A percentile compares a stretch with the other conserved stretches of the same genome.
phyloP scores from a whole-genome alignment of 768 basidiomycete genomes.

The Suillus tomentosus region DNA sequence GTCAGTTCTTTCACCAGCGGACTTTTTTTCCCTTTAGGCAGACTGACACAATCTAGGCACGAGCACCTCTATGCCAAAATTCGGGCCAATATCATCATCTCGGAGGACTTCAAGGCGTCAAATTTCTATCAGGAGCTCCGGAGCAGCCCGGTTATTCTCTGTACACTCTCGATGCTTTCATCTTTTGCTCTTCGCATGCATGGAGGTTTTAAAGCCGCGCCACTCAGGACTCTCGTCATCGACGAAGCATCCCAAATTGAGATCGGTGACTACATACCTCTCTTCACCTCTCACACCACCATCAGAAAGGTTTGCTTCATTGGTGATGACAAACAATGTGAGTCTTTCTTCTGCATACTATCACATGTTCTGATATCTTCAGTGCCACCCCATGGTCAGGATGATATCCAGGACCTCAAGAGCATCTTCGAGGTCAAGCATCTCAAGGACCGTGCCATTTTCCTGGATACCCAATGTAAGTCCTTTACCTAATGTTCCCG shows the following conservation, averaged over 20 bases:
- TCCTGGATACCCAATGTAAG: conserved; percentile 79
- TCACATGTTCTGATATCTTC: conserved; percentile 26
- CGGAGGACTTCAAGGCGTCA: conserved; percentile 35
- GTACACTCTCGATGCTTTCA: conserved; percentile 79
- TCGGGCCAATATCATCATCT: conserved; percentile 51
- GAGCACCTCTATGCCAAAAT: conserved; percentile 69
- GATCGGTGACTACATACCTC: conserved; percentile 51
- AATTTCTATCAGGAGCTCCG: conserved; percentile 29
- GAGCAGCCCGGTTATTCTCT: conserved; percentile 62
- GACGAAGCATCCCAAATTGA: conserved; percentile 75
- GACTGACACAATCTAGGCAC: conserved; percentile 56
- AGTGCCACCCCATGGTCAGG: conserved; percentile 85
- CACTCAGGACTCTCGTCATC: conserved; percentile 53
- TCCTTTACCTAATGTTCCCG: conserved; percentile 10
- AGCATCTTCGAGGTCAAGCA: conserved; percentile 81
- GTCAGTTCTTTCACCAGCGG: conserved; percentile 39
- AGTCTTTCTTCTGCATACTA: conserved; percentile 30
- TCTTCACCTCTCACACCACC: conserved; percentile 31
- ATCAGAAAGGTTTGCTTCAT: conserved; percentile 62
- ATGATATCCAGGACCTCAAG: conserved; percentile 60
- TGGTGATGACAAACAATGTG: conserved; percentile 70
- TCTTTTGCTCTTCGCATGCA: conserved; percentile 21
- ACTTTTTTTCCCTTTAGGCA: conserved; percentile 10
- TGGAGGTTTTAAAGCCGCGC: conserved; percentile 30
- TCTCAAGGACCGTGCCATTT: conserved; percentile 47